These are phyloP conservation scores for Dalechampia spathulata DNA, from an alignment of 441 rosid genomes.

Conservation along the genomic window DNA sequence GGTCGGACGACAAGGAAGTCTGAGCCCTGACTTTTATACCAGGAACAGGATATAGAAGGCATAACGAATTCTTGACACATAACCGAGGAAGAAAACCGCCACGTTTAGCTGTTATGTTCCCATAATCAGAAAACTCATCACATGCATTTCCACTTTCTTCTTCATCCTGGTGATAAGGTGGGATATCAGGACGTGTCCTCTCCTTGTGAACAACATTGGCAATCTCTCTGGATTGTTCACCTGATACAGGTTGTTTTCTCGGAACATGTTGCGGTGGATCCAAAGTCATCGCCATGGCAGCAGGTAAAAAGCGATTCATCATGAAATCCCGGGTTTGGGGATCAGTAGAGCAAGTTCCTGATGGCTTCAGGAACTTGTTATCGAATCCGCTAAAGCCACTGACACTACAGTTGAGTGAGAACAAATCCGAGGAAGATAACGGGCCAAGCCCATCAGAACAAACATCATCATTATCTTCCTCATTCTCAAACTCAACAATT, in stretches of 20 bases:
- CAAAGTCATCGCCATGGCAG: slow-evolving; percentile 90
- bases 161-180: slow-evolving; percentile 24
- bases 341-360: slow-evolving; percentile 48
- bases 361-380: slow-evolving; percentile 26
- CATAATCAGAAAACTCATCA: slow-evolving; percentile 26
- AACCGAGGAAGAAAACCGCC: slow-evolving; percentile 73
- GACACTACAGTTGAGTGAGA: slow-evolving; percentile 60
- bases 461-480: slow-evolving; percentile 22
- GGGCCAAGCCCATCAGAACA: slow-evolving; percentile 64
- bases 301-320: slow-evolving; percentile 97
- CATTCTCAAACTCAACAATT: slow-evolving; percentile 24
- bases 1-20: slow-evolving; percentile 25
- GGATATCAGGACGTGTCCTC: slow-evolving; percentile 20
- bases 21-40: slow-evolving; percentile 42
- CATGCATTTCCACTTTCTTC: slow-evolving; percentile 41
- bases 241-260: slow-evolving; percentile 43
- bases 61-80: slow-evolving; percentile 54
- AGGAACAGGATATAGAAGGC: slow-evolving; percentile 54
- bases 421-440: slow-evolving; percentile 38
- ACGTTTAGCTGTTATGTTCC: slow-evolving; percentile 45
- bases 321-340: slow-evolving; percentile 62
- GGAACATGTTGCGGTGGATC: slow-evolving; percentile 52
- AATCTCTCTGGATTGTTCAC: slow-evolving; percentile 40
- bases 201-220: slow-evolving; percentile 26
- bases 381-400: slow-evolving; percentile 52